Conservation (phyloP, 305 asterid species). For the Petunia hybrid region DNA sequence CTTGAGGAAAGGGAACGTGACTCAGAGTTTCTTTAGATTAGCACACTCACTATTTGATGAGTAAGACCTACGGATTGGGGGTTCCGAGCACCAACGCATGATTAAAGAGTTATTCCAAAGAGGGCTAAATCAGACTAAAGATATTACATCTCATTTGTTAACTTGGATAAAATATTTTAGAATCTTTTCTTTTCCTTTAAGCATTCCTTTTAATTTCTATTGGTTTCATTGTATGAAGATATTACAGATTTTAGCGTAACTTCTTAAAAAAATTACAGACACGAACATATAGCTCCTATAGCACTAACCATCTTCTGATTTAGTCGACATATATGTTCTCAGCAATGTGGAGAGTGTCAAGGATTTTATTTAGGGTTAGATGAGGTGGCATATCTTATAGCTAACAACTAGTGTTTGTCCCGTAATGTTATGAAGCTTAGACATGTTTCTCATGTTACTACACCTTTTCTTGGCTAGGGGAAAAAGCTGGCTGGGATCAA, state of each 20-base stretch:
- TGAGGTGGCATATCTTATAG: slow-evolving; percentile 23
- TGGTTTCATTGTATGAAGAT: neutral
- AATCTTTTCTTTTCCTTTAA: slow-evolving; percentile 18
- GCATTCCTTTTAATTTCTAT: slow-evolving; percentile 11
- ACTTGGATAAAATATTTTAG: neutral
- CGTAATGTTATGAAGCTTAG: slow-evolving; percentile 2
- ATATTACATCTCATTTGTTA: neutral
- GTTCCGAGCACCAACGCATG: neutral
- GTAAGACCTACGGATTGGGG: slow-evolving; percentile 13
- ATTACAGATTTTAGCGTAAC: neutral
- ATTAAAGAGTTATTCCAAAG: slow-evolving; percentile 18
- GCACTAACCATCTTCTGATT: neutral
- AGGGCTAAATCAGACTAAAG: slow-evolving; percentile 8
- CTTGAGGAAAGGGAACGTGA: neutral
- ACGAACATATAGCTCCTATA: neutral
- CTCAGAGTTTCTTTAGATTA: slow-evolving; percentile 17
- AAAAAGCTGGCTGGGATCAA: slow-evolving; percentile 88
- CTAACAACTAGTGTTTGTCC: slow-evolving; percentile 20
- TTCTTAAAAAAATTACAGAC: too few relatives aligned
- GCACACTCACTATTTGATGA: slow-evolving; percentile 7
- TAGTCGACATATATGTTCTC: neutral
- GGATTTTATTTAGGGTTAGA: neutral
- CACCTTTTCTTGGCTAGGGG: slow-evolving; percentile 63
- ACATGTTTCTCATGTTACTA: slow-evolving; percentile 42
- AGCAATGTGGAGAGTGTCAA: neutral